phyloP scores from a whole-genome alignment of 23 red algal species.

The Chondrus crispus region DNA sequence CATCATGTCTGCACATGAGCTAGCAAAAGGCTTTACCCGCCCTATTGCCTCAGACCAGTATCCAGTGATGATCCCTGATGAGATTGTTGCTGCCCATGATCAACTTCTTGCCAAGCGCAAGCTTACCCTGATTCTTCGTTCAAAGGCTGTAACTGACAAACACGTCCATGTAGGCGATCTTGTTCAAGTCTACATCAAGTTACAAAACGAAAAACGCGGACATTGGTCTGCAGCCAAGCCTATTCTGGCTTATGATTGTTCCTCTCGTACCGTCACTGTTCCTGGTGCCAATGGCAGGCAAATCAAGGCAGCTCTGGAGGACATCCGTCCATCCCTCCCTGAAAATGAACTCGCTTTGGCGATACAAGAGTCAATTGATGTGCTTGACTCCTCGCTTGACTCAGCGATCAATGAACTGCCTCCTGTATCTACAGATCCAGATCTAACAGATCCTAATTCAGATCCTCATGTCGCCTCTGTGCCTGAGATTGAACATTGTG shows the following conservation, averaged over 20 bases:
- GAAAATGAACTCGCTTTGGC: not conserved
- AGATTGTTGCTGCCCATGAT: not conserved
- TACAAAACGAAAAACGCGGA: not conserved
- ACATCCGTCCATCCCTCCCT: not conserved
- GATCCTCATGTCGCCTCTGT: too few relatives aligned
- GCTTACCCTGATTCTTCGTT: slow-evolving; percentile 31
- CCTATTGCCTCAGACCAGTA: not conserved
- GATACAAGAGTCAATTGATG: slow-evolving; percentile 8
- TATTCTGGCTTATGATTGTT: not conserved
- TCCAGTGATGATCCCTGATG: not conserved
- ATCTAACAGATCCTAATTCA: too few relatives aligned
- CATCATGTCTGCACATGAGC: slow-evolving; percentile 9
- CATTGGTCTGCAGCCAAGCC: not conserved
- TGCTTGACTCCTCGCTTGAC: not conserved
- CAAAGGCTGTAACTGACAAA: not conserved
- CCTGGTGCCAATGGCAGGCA: not conserved
- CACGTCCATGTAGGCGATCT: not conserved
- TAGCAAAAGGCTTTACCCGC: slow-evolving; percentile 5
- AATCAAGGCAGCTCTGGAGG: not conserved
- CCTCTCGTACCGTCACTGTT: not conserved
- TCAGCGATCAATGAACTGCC: too few relatives aligned
- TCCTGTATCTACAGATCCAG: too few relatives aligned
- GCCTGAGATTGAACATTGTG: too few relatives aligned
- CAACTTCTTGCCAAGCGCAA: slow-evolving; percentile 3
- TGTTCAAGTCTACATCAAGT: slow-evolving; percentile 18